Evolutionary conservation across 495 filamentous ascomycete genomes (phyloP), one percentile per base, ranked within the genome.

Genomic region (Neurospora pannonica): DNA sequence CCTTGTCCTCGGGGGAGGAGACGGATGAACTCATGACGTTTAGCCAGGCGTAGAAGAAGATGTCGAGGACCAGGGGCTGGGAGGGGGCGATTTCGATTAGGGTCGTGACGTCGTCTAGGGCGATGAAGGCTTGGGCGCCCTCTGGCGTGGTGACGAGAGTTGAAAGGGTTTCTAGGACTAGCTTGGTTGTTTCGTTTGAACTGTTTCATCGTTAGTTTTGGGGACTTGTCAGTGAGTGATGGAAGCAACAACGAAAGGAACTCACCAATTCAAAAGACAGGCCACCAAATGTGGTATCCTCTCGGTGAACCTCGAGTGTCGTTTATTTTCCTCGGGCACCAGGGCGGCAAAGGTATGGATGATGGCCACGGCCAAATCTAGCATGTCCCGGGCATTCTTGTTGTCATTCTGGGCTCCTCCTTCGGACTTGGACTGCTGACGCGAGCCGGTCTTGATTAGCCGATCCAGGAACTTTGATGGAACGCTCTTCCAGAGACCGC

Each of bases 391-490:
- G 5, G 86, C 81, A 34, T 83, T 77, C 71, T 81, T 84, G 34
- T 74, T 77, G 72, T 6, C 37, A 38, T 21, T 72, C 21, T 17
- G 70, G 2, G 8, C 54, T 46, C 24, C 62, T 19, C 39, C 38
- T 21, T 70, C 17, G 15, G 6, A 69, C 37, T 78, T 74, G 15
- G 76, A 76, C 21, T 54, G 72, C 9, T 73, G 71, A 7, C 74
- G 76, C n/a, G 80, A 80, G 40, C 84, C 82, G 2, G 89, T 87
- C 73, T 82, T 84, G 70, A 92, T 80, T 36, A 92, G 77, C 17
- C 90, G 84, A 77, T 90, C 89, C 9, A 92, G 73, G 73, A 91
- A 92, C 71, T 83, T 88, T 70, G 84, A 82, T 42, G 88, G 85
- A 60, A 92, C 83, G 37, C 85, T 83, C 72, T 84, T 80, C 90